Percentiles rank a stretch among this genome's conserved stretches.
Evolutionary conservation across 2,329 filamentous ascomycete species (phyloP).

Genomic region (Penicillium italicum): DNA sequence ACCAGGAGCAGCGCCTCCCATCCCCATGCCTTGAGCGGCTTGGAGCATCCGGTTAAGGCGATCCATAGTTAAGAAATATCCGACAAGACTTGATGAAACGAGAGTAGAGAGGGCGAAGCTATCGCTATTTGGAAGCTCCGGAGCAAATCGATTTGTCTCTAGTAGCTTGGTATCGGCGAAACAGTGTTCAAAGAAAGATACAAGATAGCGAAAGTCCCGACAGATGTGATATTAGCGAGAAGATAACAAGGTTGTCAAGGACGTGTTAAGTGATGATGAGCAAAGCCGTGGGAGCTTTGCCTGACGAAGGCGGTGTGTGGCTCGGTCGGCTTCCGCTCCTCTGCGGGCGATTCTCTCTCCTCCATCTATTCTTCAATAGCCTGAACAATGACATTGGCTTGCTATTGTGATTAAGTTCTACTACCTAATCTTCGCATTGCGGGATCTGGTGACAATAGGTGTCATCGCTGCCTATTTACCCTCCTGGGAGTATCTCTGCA

Average conservation of each 20-base stretch:
- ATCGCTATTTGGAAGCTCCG: conserved; percentile 31
- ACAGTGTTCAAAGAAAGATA: neutral
- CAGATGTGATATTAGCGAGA: conserved; percentile 4
- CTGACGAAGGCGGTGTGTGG: conserved; percentile 35
- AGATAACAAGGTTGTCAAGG: conserved; percentile 8
- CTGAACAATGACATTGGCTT: conserved; percentile 18
- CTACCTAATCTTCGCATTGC: conserved; percentile 1
- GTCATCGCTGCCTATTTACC: conserved; percentile 2
- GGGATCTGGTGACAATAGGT: conserved; percentile 11
- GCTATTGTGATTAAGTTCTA: conserved; percentile 9
- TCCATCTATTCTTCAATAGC: conserved; percentile 19
- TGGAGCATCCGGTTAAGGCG: conserved; percentile 85
- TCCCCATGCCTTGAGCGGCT: conserved; percentile 61
- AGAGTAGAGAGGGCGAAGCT: conserved; percentile 24
- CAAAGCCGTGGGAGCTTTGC: conserved; percentile 10
- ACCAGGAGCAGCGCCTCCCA: conserved; percentile 38
- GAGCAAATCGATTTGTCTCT: conserved; percentile 11
- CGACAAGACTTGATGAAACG: conserved; percentile 16
- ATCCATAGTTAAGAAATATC: conserved; percentile 63
- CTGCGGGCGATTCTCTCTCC: conserved; percentile 27
- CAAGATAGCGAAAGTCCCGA: neutral
- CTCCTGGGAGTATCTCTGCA: conserved; percentile 4
- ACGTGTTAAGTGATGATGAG: conserved; percentile 6
- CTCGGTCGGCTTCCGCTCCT: conserved; percentile 20
- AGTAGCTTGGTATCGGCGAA: neutral